These are phyloP conservation scores for Roridomyces roridus DNA, from an alignment of 768 basidiomycete genomes.

Conservation along the genomic window DNA sequence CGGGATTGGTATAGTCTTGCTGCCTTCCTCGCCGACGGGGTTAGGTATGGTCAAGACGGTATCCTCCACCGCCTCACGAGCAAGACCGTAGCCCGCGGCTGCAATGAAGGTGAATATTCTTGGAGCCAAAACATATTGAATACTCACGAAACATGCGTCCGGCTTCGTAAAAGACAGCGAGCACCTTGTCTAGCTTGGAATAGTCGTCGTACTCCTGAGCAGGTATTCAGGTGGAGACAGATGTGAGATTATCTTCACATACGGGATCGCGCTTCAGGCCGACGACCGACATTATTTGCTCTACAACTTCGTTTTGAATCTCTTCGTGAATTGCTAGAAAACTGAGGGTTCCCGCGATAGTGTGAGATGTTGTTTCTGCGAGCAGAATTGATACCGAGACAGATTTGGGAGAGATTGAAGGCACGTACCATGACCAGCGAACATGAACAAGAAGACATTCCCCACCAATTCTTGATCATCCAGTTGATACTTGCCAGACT, in stretches of 20 bases:
- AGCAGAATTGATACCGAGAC: no score
- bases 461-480: slow-evolving; percentile 52
- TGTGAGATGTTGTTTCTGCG: slow-evolving; percentile 57
- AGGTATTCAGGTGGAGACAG: no score
- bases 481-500: slow-evolving; percentile 42
- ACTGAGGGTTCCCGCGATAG: slow-evolving; percentile 52
- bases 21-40: slow-evolving; percentile 33
- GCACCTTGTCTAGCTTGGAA: slow-evolving; percentile 30
- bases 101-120: neutral
- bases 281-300: slow-evolving; percentile 49
- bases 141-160: slow-evolving; percentile 35
- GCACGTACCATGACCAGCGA: slow-evolving; percentile 61
- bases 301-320: slow-evolving; percentile 53
- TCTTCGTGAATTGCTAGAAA: slow-evolving; percentile 52
- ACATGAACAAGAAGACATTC: slow-evolving; percentile 56
- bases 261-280: slow-evolving; percentile 43
- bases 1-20: slow-evolving; percentile 22
- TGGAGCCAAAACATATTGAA: neutral
- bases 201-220: slow-evolving; percentile 30
- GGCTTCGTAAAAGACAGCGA: slow-evolving; percentile 38
- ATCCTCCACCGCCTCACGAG: slow-evolving; percentile 35
- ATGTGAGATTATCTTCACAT: no score
- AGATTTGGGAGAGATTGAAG: neutral
- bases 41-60: slow-evolving; percentile 31
- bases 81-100: slow-evolving; percentile 30